Conservation (phyloP, 192 early-diverging fungal genomes). For the Oehlia diaphana region DNA sequence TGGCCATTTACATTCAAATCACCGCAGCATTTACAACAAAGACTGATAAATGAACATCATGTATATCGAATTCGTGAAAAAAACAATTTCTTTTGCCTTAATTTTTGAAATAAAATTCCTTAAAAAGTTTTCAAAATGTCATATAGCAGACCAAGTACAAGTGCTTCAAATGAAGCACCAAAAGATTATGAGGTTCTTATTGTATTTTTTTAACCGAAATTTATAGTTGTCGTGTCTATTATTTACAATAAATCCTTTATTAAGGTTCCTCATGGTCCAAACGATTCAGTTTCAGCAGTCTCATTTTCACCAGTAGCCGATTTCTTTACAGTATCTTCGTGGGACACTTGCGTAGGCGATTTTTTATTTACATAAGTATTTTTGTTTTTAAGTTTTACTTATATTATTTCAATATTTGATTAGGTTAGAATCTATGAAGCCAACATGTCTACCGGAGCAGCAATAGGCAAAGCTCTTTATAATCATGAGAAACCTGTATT, state of each 20-base stretch:
- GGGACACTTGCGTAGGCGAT: constrained; percentile 75
- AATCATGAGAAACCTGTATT: constrained; percentile 82
- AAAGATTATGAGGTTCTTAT: constrained; percentile 16
- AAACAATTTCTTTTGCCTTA: too few species aligned
- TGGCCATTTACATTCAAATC: too few species aligned
- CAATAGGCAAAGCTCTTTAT: constrained; percentile 78
- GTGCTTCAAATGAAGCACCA: constrained; percentile 5
- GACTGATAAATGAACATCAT: too few species aligned
- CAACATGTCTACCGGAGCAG: constrained; percentile 63
- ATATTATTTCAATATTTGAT: background rate
- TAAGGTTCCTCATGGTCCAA: constrained; percentile 63
- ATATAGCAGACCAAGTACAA: background rate
- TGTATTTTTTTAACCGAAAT: background rate
- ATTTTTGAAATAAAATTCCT: background rate
- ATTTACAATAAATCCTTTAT: background rate
- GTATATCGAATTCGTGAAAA: too few species aligned
- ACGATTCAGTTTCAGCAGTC: constrained; percentile 78
- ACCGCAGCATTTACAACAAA: too few species aligned
- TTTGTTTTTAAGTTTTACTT: background rate
- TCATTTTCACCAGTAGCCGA: constrained; percentile 81
- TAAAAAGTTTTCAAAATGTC: background rate
- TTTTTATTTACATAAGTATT: background rate
- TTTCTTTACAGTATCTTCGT: constrained; percentile 83
- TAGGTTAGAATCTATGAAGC: constrained; percentile 92
- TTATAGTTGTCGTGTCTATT: background rate